Base-by-base conservation (phyloP, 371 early-diverging fungal species). In the Zopfochytrium polystomum region DNA sequence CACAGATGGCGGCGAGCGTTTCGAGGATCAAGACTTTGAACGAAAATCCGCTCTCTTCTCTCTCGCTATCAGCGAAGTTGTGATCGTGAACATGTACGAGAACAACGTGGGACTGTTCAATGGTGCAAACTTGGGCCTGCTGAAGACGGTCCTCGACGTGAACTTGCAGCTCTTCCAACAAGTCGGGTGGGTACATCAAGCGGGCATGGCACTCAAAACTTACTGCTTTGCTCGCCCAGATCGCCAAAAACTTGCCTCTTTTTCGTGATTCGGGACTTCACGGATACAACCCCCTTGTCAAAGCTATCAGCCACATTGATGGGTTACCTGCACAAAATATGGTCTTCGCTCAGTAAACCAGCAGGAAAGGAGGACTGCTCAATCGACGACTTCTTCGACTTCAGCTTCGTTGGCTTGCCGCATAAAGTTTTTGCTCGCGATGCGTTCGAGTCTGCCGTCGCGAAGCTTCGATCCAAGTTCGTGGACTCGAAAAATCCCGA, bases 71-170 rank as follows among this genome's bases (percentile, higher is more conserved):
- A 80, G 92, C 46, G 93, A 97, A 74, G 96, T 96, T 30, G 84
- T 98, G 47, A 88, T 98, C 60, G 81, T 98, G 57, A 98, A 98
- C 75, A 79, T 97, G 76, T 98, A 96, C 95, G 99, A 98, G 66
- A 87, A 94, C 70, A 89, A 88, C 77, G 96, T 98, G 18, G 99
- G 98, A 38, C 82, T 98, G 34, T 98, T 97, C 80, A 91, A 96
- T 70, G 97, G 97, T 35, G 99, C 99, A 29, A 98, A 97, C 72
- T 93, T 98, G 94, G 96, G 95, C n/a, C 78, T 98, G 51, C 80
- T 98, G 42, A 95, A 93, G 74, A 97, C 96, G 6, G 99, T 98
- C 1, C 87, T 98, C 72, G 99, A 98, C 65, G 98, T 98, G 57
- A 94, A 98, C 68, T 73, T 96, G 55, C 92, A 96, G 71, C 84